Evolutionary conservation across 2,329 filamentous ascomycete genomes (phyloP).

Genomic region (Cryphonectria naterciae): DNA sequence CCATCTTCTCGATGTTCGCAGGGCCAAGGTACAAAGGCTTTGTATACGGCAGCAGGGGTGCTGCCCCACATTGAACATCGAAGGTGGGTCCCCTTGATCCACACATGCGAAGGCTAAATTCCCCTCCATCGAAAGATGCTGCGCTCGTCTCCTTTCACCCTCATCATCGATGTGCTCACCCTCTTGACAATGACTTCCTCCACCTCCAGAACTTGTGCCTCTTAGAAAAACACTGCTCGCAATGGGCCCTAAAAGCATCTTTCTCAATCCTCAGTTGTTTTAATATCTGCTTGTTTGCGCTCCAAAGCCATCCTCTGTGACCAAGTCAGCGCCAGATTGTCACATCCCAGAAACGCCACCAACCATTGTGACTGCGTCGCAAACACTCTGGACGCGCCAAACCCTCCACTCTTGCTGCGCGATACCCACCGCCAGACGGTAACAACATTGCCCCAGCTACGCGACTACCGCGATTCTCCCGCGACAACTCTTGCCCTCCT

Average conservation of each 20-base stretch:
- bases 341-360: background rate
- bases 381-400: background rate
- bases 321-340: background rate
- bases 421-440: background rate
- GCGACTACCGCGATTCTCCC: background rate
- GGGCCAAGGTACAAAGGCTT: background rate
- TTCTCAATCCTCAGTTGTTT: background rate
- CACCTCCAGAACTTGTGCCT: background rate
- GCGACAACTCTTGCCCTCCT: background rate
- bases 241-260: background rate
- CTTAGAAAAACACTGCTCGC: background rate
- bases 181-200: background rate
- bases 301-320: background rate
- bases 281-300: background rate
- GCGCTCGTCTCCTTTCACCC: background rate
- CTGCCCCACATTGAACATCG: background rate
- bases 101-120: background rate
- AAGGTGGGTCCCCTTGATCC: background rate
- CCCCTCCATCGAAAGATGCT: background rate
- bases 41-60: background rate
- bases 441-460: background rate
- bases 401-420: background rate
- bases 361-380: background rate
- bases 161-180: background rate
- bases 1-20: too few relatives aligned